Evolutionary conservation across 129 eudicot genomes (phyloP).

Genomic region (Artemisia argyi): DNA sequence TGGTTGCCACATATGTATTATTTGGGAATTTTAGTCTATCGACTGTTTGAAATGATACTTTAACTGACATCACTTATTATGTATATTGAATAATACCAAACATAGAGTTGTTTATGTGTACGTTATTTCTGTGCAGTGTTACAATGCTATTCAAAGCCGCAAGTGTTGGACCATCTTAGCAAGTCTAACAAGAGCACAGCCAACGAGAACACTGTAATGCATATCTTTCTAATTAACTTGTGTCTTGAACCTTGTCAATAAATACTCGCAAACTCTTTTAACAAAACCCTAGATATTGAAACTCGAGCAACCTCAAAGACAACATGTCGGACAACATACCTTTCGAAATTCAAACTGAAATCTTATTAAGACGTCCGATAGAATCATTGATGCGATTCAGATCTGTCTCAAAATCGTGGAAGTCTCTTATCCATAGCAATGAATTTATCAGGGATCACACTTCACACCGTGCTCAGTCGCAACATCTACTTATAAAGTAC

Average conservation of each 20-base stretch:
- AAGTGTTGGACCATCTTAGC: constrained; percentile 50
- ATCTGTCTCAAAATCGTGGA: background rate
- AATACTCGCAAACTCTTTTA: no score
- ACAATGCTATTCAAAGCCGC: constrained; percentile 45
- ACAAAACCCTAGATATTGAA: background rate
- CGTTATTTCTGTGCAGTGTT: constrained; percentile 39
- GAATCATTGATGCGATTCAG: constrained; percentile 1
- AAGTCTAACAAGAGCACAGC: constrained; percentile 19
- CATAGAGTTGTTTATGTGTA: background rate
- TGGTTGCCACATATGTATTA: no score
- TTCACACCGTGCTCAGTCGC: background rate
- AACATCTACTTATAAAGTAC: background rate
- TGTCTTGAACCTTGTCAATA: no score
- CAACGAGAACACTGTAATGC: constrained; percentile 9
- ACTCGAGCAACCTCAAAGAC: background rate
- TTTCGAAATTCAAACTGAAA: background rate
- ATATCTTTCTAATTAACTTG: no score
- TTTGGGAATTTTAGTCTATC: no score
- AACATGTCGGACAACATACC: background rate
- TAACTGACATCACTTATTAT: no score
- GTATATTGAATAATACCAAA: no score
- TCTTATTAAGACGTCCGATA: background rate
- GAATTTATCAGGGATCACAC: background rate
- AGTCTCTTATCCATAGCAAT: background rate
- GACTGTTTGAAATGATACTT: no score